These are phyloP conservation scores for Eugenia klotzschiana DNA, from an alignment of 441 rosid genomes.

Conservation along the genomic window DNA sequence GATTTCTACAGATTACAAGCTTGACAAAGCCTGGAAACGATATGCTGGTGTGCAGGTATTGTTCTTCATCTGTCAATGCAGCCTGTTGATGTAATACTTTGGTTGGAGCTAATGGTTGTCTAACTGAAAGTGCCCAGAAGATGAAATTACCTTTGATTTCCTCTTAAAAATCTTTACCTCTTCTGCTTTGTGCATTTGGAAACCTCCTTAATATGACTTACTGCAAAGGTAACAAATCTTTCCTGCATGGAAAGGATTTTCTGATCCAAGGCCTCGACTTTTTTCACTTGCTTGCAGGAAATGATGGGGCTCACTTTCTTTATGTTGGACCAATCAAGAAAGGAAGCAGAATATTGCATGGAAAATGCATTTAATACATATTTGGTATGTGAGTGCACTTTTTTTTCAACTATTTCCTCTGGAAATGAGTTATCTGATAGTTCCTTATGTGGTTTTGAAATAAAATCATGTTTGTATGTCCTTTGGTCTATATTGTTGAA, in stretches of 20 bases:
- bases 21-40: slow-evolving; percentile 97
- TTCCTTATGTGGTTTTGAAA: not conserved
- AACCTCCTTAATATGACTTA: not conserved
- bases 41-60: slow-evolving; percentile 98
- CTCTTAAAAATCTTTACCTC: not conserved
- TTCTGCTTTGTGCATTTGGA: not conserved
- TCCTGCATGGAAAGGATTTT: not conserved
- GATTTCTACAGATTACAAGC: slow-evolving; percentile 92
- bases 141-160: not conserved
- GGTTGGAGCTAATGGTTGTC: not conserved
- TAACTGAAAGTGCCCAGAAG: not conserved
- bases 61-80: slow-evolving; percentile 1
- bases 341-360: slow-evolving; percentile 96
- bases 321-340: slow-evolving; percentile 92
- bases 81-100: not conserved
- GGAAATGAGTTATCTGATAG: not conserved
- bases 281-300: slow-evolving; percentile 48
- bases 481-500: not conserved
- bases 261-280: not conserved
- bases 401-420: not conserved
- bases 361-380: slow-evolving; percentile 92
- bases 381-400: slow-evolving; percentile 41
- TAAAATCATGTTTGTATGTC: not conserved
- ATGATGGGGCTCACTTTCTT: slow-evolving; percentile 93
- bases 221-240: not conserved